These are phyloP conservation scores for Alternaria sp. DNA, from an alignment of 2,329 filamentous ascomycete genomes.

Conservation along the genomic window DNA sequence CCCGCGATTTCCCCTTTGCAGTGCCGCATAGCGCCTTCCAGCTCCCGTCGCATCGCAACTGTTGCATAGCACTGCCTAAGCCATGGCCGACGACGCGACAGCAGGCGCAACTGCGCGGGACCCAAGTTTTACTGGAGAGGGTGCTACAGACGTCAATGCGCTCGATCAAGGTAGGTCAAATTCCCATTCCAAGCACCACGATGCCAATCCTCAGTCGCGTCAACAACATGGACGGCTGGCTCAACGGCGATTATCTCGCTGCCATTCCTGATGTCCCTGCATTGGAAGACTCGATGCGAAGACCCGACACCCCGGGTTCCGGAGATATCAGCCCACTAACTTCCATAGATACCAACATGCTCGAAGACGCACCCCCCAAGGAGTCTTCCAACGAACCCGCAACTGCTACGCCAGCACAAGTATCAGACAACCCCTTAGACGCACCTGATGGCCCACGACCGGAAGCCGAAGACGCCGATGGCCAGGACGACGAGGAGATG, in stretches of 20 bases:
- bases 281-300: background rate
- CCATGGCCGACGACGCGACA: slow-evolving; percentile 49
- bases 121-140: slow-evolving; percentile 33
- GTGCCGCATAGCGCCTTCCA: slow-evolving; percentile 26
- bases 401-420: slow-evolving; percentile 64
- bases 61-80: slow-evolving; percentile 24
- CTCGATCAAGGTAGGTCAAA: slow-evolving; percentile 45
- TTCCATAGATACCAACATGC: slow-evolving; percentile 68
- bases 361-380: slow-evolving; percentile 44
- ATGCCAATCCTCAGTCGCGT: slow-evolving; percentile 13
- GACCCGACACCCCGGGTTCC: background rate
- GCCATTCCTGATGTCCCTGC: background rate
- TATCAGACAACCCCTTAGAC: slow-evolving; percentile 73
- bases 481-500: slow-evolving; percentile 77
- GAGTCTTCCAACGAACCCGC: slow-evolving; percentile 64
- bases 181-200: background rate
- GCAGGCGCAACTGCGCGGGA: slow-evolving; percentile 42
- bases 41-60: slow-evolving; percentile 32
- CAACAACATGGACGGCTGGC: slow-evolving; percentile 11
- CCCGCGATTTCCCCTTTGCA: slow-evolving; percentile 21
- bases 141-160: slow-evolving; percentile 33
- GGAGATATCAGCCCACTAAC: slow-evolving; percentile 7
- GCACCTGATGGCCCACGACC: slow-evolving; percentile 70
- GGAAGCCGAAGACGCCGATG: slow-evolving; percentile 65
- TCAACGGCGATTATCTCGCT: background rate